Base-by-base conservation (phyloP, 345 rosid genomes). In the Euphorbia peplus region DNA sequence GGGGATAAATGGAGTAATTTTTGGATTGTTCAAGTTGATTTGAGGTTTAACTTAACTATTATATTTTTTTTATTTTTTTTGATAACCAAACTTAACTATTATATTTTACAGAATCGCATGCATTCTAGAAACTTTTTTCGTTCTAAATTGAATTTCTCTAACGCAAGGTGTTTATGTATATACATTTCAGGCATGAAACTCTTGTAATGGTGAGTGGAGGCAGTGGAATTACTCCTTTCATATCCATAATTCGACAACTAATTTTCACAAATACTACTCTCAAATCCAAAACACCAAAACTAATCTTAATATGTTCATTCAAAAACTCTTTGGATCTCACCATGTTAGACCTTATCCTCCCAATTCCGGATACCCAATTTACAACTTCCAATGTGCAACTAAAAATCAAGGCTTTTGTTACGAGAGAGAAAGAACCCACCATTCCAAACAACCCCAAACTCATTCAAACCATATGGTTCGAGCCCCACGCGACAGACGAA, bases 171-270 rank as follows among this genome's bases (percentile, higher is more conserved):
- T n/a, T 25, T 22, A 64, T 2, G 1, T 44, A 2, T 4, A 46
- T 13, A 16, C 0, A 5, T 9, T 63, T 13, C 46, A 64, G 67
- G 41, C 67, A 64, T 26, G 67, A 68, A 22, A 79, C 65, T 25
- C 79, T 91, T 9, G 90, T 91, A 64, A 83, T 91, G 95, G 86
- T 91, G 71, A 84, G 97, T 25, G 98, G 97, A 80, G 97, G 97
- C 50, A 93, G 96, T 68, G 97, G 96, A 8, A 88, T 93, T 7
- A 85, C 96, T 26, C 95, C 98, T 4, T 89, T 88, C 78, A 82
- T 91, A 57, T 91, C 98, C 22, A 51, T 93, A 66, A 79, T 86
- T 11, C 81, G 93, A 60, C 90, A 90, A 63, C 71, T 86, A 14
- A 79, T 86, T 39, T 83, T 74, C 50, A 69, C 70, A 39, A 79